phyloP scores from a whole-genome alignment of 1,284 basidiomycete species.

The Cryptococcus hybrid region DNA sequence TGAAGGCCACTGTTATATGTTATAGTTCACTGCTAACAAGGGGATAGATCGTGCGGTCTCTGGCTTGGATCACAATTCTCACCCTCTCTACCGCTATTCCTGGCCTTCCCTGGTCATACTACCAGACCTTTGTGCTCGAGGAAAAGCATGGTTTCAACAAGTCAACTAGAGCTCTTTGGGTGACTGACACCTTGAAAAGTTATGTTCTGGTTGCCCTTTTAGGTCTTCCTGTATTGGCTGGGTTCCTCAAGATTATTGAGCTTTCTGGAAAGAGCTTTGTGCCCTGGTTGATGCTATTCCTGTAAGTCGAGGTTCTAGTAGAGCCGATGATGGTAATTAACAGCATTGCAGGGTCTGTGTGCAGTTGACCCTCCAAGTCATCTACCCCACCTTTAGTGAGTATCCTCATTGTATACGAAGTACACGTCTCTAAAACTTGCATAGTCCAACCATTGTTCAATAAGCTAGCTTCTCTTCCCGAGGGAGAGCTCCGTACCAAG shows the following conservation, averaged over 20 bases:
- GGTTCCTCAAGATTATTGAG: constrained; percentile 83
- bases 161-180: constrained; percentile 70
- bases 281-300: constrained; percentile 82
- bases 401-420: not conserved
- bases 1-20: constrained; percentile 5
- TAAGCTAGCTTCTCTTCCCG: constrained; percentile 81
- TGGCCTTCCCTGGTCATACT: constrained; percentile 69
- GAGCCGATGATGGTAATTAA: not conserved
- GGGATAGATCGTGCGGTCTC: constrained; percentile 73
- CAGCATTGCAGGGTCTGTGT: constrained; percentile 62
- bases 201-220: constrained; percentile 71
- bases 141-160: constrained; percentile 98
- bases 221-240: constrained; percentile 84
- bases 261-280: constrained; percentile 90
- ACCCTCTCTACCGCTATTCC: constrained; percentile 67
- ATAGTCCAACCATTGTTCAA: constrained; percentile 89
- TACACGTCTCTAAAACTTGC: not conserved
- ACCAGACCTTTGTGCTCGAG: constrained; percentile 91
- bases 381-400: constrained; percentile 76
- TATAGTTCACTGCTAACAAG: not conserved
- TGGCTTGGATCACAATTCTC: constrained; percentile 70
- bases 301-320: constrained; percentile 52
- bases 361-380: constrained; percentile 77
- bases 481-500: constrained; percentile 68
- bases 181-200: constrained; percentile 76